Percentiles rank a stretch among this genome's conserved stretches.
Conservation (phyloP, 192 early-diverging fungal species). For the Mortierella hygrophila region DNA sequence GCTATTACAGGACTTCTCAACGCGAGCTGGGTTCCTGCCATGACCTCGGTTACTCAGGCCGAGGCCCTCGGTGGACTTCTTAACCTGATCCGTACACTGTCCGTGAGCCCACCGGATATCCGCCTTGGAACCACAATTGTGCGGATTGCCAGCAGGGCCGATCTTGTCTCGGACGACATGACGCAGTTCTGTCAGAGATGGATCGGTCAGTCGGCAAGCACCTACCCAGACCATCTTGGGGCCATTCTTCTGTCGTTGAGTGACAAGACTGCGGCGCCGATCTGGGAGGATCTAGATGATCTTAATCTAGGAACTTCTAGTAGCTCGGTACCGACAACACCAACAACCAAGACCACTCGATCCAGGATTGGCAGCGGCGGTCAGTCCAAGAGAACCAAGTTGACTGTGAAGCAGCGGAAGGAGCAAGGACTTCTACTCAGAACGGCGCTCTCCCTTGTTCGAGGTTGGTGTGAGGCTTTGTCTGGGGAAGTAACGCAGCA, state of each 20-base stretch:
- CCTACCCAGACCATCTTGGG: conserved; percentile 31
- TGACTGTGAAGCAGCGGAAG: conserved; percentile 37
- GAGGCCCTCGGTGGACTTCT: conserved; percentile 65
- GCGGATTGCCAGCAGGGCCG: conserved; percentile 13
- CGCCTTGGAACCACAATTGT: conserved; percentile 24
- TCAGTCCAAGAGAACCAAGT: conserved; percentile 14
- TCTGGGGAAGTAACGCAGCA: conserved; percentile 1
- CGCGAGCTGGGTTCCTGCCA: conserved; percentile 19
- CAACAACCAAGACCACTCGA: conserved; percentile 11
- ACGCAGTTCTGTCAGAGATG: conserved; percentile 23
- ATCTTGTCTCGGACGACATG: conserved; percentile 34
- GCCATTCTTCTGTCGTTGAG: conserved; percentile 34
- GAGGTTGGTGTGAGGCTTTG: conserved; percentile 20
- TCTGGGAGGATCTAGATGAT: neutral
- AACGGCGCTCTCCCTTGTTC: conserved; percentile 15
- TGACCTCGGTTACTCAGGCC: conserved; percentile 27
- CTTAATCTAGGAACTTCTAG: neutral
- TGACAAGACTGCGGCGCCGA: conserved; percentile 30
- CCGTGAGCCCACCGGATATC: conserved; percentile 18
- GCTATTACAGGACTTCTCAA: conserved; percentile 21
- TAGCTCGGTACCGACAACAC: neutral
- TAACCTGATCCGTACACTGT: conserved; percentile 55
- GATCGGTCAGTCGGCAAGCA: conserved; percentile 18
- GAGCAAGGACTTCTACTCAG: conserved; percentile 31
- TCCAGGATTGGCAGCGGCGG: neutral